Evolutionary conservation across 495 filamentous ascomycete species (phyloP), one percentile per base, ranked within the genome.

Genomic region (Physcia stellaris): DNA sequence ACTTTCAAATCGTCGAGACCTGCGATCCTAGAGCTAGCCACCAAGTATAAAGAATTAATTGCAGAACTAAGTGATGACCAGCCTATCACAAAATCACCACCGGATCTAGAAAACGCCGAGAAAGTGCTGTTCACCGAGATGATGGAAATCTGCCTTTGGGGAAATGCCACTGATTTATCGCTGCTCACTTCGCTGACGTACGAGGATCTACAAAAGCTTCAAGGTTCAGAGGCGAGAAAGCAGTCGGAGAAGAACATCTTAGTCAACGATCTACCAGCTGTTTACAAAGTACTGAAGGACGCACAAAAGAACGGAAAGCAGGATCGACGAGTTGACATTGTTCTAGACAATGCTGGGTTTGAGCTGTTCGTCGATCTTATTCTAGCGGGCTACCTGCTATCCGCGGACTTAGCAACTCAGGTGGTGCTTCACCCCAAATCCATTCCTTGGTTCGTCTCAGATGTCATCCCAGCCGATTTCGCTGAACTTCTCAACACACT

Each of bases 101-200:
- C 70, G 37, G 59, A 80, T 43, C 32, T 70, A 38, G 78, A 79
- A 19, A 68, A 82, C 42, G 79, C 80, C 0, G 80, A 92, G 44
- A 69, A 71, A 44, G 53, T 86, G 1, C 57, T 95, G 13, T 98
- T 98, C 57, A 70, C 64, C 2, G 90, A 95, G 57, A 93, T 96
- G 80, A 87, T 77, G 59, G 86, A 95, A 63, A 90, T 95, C 46
- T 95, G 90, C 51, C 71, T 96, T 15, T 96, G 90, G 90, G 92
- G 90, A 6, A 95, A 98, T 58, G 90, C 92, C 3, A 96, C 88
- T 0, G 92, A 96, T 48, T 68, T 96, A 13, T 93, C 84, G 0
- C 79, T 96, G 27, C 64, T 96, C 24, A 94, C 86, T 0, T 82
- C 74, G 42, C 73, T 96, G 37, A 82, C 83, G 1, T 95, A 94